Conservation (phyloP, 2,329 filamentous ascomycete species). For the Paraphaeosphaeria minitans region DNA sequence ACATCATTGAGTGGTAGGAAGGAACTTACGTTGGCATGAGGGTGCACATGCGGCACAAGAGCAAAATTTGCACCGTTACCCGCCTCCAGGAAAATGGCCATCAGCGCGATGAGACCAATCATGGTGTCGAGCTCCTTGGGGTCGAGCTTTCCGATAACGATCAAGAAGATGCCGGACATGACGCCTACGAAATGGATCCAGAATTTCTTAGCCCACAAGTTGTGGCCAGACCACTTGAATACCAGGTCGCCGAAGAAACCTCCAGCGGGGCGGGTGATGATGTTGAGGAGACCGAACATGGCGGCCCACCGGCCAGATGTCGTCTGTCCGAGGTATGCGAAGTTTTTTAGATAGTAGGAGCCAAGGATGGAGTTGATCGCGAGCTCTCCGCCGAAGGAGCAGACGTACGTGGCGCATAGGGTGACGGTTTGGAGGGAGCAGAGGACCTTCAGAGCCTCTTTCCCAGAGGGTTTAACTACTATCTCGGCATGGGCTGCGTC, state of each 20-base stretch:
- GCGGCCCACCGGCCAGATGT: constrained; percentile 66
- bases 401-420: constrained; percentile 61
- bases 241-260: constrained; percentile 64
- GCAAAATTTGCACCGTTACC: constrained; percentile 87
- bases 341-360: constrained; percentile 63
- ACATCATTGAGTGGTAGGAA: background rate
- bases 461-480: constrained; percentile 63
- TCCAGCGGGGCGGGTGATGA: constrained; percentile 69
- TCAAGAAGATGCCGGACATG: constrained; percentile 62
- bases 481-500: constrained; percentile 65
- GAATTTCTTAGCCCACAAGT: constrained; percentile 68
- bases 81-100: constrained; percentile 83
- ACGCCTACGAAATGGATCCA: constrained; percentile 63
- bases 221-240: constrained; percentile 56
- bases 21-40: constrained; percentile 70
- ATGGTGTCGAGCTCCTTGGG: constrained; percentile 67
- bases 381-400: constrained; percentile 65
- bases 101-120: constrained; percentile 76
- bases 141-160: constrained; percentile 68
- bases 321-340: constrained; percentile 60
- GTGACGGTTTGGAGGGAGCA: constrained; percentile 64
- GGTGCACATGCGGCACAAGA: constrained; percentile 84
- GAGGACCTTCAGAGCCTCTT: constrained; percentile 65
- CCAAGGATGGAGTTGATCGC: constrained; percentile 66
- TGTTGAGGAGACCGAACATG: constrained; percentile 77